These are phyloP conservation scores for Microcyclosporella mali DNA, from an alignment of 2,329 filamentous ascomycete species.

Conservation along the genomic window DNA sequence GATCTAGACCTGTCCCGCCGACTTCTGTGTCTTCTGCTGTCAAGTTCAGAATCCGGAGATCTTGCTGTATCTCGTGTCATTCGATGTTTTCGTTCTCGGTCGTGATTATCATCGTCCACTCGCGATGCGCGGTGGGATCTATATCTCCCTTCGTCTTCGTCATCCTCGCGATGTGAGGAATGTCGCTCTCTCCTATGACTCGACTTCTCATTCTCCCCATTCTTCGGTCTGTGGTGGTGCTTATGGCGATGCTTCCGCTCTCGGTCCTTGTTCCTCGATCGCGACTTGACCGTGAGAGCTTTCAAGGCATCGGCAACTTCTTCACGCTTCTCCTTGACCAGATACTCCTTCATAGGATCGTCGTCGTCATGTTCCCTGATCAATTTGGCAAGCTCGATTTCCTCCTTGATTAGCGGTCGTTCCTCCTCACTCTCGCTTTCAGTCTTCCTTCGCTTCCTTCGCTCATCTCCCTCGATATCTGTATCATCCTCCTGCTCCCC, in stretches of 20 bases:
- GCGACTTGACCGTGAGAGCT: constrained; percentile 45
- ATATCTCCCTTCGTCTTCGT: not conserved
- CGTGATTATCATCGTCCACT: not conserved
- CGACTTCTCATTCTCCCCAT: constrained; percentile 5
- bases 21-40: not conserved
- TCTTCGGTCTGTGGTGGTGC: constrained; percentile 31
- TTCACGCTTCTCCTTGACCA: constrained; percentile 86
- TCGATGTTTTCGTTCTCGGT: not conserved
- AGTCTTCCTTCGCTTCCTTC: constrained; percentile 38
- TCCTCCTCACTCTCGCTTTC: constrained; percentile 36
- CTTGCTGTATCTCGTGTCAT: constrained; percentile 1
- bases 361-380: constrained; percentile 76
- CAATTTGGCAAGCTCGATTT: constrained; percentile 68
- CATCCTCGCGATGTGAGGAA: not conserved
- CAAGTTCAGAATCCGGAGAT: constrained; percentile 4
- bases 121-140: not conserved
- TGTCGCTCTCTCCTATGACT: not conserved
- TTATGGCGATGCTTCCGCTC: constrained; percentile 43
- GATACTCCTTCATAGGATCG: constrained; percentile 91
- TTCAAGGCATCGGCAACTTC: constrained; percentile 68
- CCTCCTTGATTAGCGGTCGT: constrained; percentile 69
- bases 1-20: not conserved
- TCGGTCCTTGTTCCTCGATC: constrained; percentile 40
- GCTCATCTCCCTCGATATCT: constrained; percentile 33
- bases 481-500: constrained; percentile 46